Conservation (phyloP, 352 stramenopile genomes). For the Globisporangium mamillatum region DNA sequence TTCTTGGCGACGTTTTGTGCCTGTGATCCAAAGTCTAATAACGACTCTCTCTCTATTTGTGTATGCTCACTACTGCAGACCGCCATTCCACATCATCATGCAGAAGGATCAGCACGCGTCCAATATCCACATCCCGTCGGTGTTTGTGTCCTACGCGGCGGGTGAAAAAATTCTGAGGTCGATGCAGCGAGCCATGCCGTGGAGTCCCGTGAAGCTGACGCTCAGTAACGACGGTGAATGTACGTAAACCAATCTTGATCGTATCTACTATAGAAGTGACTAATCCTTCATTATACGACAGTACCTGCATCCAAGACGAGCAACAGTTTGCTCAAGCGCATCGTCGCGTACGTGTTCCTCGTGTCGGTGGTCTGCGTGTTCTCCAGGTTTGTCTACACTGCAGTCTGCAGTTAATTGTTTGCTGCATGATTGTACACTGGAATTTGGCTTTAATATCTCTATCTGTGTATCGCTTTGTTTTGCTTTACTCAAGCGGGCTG, state of each 20-base stretch:
- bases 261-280: background rate
- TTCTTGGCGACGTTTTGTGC: background rate
- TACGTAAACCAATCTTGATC: conserved; percentile 24
- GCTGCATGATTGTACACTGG: background rate
- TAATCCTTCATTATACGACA: conserved; percentile 17
- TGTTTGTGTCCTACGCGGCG: conserved; percentile 70
- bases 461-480: background rate
- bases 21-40: background rate
- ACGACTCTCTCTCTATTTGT: background rate
- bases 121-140: conserved; percentile 56
- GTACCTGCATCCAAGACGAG: conserved; percentile 52
- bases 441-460: background rate
- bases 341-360: conserved; percentile 72
- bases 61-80: conserved; percentile 22
- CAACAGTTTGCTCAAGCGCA: conserved; percentile 63
- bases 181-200: conserved; percentile 38
- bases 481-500: conserved; percentile 31
- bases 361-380: conserved; percentile 78
- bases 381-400: conserved; percentile 34
- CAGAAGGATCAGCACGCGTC: conserved; percentile 75
- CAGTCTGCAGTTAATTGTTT: background rate
- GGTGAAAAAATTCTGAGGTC: conserved; percentile 53
- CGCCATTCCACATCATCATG: conserved; percentile 84
- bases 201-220: conserved; percentile 56
- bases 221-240: conserved; percentile 56